Evolutionary conservation across 148 eudicot species (phyloP), one percentile per base, ranked within the genome.

Genomic region (Agrostemma githago): DNA sequence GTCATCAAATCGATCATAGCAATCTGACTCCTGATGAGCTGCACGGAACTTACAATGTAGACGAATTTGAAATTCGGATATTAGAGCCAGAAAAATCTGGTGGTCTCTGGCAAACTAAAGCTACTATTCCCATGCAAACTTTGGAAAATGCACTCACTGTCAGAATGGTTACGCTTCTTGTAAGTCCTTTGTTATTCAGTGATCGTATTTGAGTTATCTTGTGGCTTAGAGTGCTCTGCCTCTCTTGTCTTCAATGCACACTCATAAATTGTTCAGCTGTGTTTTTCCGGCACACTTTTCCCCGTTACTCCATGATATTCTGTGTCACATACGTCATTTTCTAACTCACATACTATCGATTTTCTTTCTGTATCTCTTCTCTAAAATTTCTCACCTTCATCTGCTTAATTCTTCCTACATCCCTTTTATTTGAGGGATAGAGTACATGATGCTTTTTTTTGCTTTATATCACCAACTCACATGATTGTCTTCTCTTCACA

Each of bases 101-200:
- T 74, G 97, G 93, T 57, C 83, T 93, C 70, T 95, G 97, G 99
- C 92, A 95, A 78, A 92, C 87, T 17, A 90, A 87, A 82, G 97
- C 93, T 75, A 88, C 92, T 11, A 92, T 95, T 85, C 93, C 91
- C n/a, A 87, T 95, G 97, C 98, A 95, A 79, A 88, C 85, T 83
- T 88, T 87, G 78, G 99, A 95, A 81, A 90, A 92, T 85, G 99
- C 99, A 59, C 85, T 95, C 37, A 95, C 99, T 71, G 90, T 90
- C 34, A 86, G 97, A 74, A 90, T 90, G 84, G 97, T 95, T 75
- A 88, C 93, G 14, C 73, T 95, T 77, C 79, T 85, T 84, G 98
- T 95, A 83, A 89, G 96, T 83, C 64, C n/a, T 41, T 48, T n/a
- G 21, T 46, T 51, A 34, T 71, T 70, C 56, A 60, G 10, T 39